phyloP scores from a whole-genome alignment of 2,329 filamentous ascomycete genomes.

The Zymoseptoria passerinii region DNA sequence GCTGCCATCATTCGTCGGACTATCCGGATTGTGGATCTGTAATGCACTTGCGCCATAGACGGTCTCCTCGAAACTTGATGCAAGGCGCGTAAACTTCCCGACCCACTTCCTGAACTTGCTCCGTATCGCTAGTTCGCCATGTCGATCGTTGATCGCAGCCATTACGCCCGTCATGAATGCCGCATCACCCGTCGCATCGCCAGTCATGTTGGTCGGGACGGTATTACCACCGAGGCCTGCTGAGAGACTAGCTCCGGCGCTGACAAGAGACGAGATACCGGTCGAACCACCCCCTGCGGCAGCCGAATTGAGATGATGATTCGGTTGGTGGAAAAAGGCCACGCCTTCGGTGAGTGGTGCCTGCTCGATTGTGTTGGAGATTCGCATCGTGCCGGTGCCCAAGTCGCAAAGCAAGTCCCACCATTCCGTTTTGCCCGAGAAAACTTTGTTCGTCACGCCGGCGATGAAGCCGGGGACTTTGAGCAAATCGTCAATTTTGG shows the following conservation, averaged over 20 bases:
- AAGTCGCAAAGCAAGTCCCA: constrained; percentile 96
- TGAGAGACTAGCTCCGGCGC: constrained; percentile 28
- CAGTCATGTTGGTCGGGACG: constrained; percentile 21
- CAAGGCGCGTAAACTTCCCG: constrained; percentile 83
- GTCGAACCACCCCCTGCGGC: constrained; percentile 19
- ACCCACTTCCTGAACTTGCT: constrained; percentile 94
- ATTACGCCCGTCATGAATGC: constrained; percentile 83
- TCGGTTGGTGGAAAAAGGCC: constrained; percentile 68
- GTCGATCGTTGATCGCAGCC: constrained; percentile 72
- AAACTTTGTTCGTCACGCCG: constrained; percentile 93
- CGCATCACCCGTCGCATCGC: constrained; percentile 75
- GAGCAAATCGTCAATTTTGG: constrained; percentile 91
- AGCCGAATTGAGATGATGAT: constrained; percentile 18
- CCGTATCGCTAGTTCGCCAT: constrained; percentile 82
- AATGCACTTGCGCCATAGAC: constrained; percentile 90
- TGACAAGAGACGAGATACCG: constrained; percentile 23
- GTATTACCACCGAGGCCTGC: constrained; percentile 28
- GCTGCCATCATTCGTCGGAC: constrained; percentile 6
- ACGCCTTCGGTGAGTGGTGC: constrained; percentile 77
- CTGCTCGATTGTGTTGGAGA: constrained; percentile 77
- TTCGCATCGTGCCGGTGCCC: constrained; percentile 85
- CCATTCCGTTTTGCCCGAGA: constrained; percentile 92
- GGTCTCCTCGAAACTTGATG: constrained; percentile 87
- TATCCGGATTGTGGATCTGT: constrained; percentile 52
- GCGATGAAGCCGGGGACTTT: constrained; percentile 97